Base-by-base conservation (phyloP, 768 basidiomycete genomes). In the Lentinula raphanica region DNA sequence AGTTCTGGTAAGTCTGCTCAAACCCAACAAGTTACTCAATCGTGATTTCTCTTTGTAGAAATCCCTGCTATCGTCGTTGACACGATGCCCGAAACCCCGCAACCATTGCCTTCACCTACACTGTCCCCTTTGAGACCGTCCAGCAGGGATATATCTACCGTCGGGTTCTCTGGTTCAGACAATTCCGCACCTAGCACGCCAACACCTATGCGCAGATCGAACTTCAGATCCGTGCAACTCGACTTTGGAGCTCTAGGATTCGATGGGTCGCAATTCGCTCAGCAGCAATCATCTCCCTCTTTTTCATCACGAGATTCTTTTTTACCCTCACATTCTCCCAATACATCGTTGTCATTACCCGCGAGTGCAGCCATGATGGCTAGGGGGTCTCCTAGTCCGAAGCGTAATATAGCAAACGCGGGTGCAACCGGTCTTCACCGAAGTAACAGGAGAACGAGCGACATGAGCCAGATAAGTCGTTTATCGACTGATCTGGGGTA, bases 11-110 rank as follows among this genome's bases (percentile, higher is more conserved):
- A 38, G 28, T 12, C n/a, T n/a, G n/a, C n/a, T n/a, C n/a, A n/a
- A 7, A 21, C 74, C 60, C 66, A n/a, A n/a, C 73, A 66, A 81
- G 82, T 81, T 31, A 38, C 17, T 36, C 35, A 12, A 25, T 55
- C 15, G 7, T n/a, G 42, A n/a, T n/a, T n/a, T n/a, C n/a, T 61
- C 48, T 38, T 17, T 40, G 1, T 63, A 84, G 87, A 83, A 54
- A 85, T 91, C 49, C 88, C 88, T 8, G 83, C 83, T 2, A 90
- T 90, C 60, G 71, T 88, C 31, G 88, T 91, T 12, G 84, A 86
- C 54, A 73, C 71, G 38, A 74, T 80, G 56, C 80, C 84, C 0
- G 73, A 77, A 32, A 85, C 82, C 7, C 79, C 82, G 0, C 79
- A 82, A 0, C 51, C 51, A 25, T 36, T 53, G 27, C 51, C 51